phyloP scores from a whole-genome alignment of 1,284 basidiomycete genomes.

The Inonotus obliquus region DNA sequence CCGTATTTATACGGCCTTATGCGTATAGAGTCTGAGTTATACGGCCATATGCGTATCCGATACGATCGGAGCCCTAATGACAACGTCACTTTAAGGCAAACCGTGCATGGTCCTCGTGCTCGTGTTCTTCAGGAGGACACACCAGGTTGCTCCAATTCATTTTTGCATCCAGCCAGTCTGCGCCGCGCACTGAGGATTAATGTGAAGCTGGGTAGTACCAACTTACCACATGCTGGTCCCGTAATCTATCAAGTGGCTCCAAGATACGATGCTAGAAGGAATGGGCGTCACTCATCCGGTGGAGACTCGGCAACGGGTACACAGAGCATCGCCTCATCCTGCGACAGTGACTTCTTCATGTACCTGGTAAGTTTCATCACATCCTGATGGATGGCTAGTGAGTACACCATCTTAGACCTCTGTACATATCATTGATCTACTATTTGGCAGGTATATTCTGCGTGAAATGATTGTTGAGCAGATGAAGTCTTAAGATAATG shows the following conservation, averaged over 20 bases:
- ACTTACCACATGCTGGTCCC: slow-evolving; percentile 62
- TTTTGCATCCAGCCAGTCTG: slow-evolving; percentile 36
- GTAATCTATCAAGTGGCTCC: slow-evolving; percentile 56
- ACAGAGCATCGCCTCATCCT: background rate
- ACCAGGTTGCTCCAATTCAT: slow-evolving; percentile 36
- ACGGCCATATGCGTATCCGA: no score
- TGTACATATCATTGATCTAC: no score
- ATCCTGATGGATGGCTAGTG: no score
- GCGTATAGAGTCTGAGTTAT: no score
- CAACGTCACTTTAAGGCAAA: slow-evolving; percentile 34
- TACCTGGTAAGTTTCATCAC: no score
- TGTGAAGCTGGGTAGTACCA: slow-evolving; percentile 72
- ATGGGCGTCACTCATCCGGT: slow-evolving; percentile 7
- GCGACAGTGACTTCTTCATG: no score
- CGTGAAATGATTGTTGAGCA: no score
- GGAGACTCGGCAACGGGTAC: background rate
- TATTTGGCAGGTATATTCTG: no score
- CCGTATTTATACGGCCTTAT: no score
- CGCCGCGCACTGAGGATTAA: slow-evolving; percentile 53
- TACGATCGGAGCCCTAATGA: no score
- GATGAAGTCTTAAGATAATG: no score
- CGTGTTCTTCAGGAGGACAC: background rate
- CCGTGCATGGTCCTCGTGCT: background rate
- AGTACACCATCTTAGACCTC: no score
- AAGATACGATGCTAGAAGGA: slow-evolving; percentile 63